These are phyloP conservation scores for Penicillium sp. DNA, from an alignment of 2,329 filamentous ascomycete genomes.

Conservation along the genomic window DNA sequence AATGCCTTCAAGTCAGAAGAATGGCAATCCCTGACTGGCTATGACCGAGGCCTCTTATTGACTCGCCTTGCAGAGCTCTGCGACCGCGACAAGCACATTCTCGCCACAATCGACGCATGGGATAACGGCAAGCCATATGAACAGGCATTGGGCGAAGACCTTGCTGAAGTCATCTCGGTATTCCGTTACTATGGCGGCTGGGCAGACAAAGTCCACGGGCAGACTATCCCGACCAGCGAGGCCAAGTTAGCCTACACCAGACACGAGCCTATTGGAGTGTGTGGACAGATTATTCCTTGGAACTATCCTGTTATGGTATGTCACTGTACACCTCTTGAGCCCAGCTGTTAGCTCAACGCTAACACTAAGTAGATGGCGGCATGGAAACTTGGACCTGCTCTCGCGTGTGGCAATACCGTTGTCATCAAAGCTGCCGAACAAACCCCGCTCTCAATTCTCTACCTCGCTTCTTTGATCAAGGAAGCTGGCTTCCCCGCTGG, in stretches of 20 bases:
- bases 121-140: conserved; percentile 3
- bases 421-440: conserved; percentile 8
- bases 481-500: conserved; percentile 25
- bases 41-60: background rate
- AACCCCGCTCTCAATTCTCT: conserved; percentile 6
- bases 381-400: conserved; percentile 6
- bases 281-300: conserved; percentile 5
- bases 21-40: background rate
- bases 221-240: conserved; percentile 57
- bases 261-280: conserved; percentile 1
- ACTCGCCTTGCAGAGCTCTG: background rate
- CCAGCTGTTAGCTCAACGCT: background rate
- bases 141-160: background rate
- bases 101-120: conserved; percentile 2
- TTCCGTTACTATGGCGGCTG: conserved; percentile 75
- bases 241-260: conserved; percentile 6
- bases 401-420: conserved; percentile 10
- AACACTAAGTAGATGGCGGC: conserved; percentile 1
- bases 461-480: conserved; percentile 18
- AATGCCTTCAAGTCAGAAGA: conserved; percentile 2
- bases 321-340: too few relatives aligned
- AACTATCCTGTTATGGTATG: conserved; percentile 7
- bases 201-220: conserved; percentile 93
- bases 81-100: conserved; percentile 11
- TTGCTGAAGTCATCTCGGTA: conserved; percentile 7